Evolutionary conservation across 148 eudicot genomes (phyloP).

Genomic region (Vaccinium corymbosum): DNA sequence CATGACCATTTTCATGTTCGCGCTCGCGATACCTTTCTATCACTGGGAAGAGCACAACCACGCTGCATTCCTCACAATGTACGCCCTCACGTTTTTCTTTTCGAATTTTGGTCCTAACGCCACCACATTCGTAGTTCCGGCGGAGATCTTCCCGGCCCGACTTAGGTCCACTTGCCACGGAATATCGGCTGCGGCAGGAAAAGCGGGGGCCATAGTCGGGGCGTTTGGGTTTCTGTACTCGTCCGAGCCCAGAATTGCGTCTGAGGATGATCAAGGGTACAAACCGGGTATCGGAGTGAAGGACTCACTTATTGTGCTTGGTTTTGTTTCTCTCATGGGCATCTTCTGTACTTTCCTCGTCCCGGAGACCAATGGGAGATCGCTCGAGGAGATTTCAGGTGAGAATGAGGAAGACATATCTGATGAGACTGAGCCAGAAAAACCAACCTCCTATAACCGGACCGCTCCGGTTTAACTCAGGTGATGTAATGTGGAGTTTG

Average conservation of each 20-base stretch:
- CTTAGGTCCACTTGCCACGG: conserved; percentile 88
- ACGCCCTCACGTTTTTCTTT: conserved; percentile 71
- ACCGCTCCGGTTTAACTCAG: conserved; percentile 35
- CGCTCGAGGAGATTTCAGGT: conserved; percentile 68
- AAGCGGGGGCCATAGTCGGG: conserved; percentile 76
- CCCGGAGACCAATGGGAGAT: conserved; percentile 72
- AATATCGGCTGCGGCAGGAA: conserved; percentile 78
- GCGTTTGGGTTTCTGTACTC: conserved; percentile 75
- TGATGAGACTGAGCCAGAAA: not conserved
- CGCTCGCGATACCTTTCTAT: conserved; percentile 63
- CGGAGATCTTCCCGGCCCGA: conserved; percentile 26
- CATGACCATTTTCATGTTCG: conserved; percentile 85
- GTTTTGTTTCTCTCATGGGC: conserved; percentile 49
- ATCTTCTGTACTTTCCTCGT: conserved; percentile 60
- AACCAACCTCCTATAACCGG: conserved; percentile 14
- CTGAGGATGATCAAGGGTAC: conserved; percentile 58
- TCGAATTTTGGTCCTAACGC: conserved; percentile 89
- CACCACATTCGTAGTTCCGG: conserved; percentile 81
- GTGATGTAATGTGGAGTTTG: not conserved
- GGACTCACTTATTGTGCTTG: conserved; percentile 56
- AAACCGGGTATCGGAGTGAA: conserved; percentile 67
- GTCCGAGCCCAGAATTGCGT: conserved; percentile 43
- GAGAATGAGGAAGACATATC: conserved; percentile 47
- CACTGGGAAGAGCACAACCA: conserved; percentile 54
- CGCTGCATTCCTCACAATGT: conserved; percentile 68